A percentile compares a stretch with the other conserved stretches of the same genome.
These are phyloP conservation scores for Auriscalpium orientale DNA, from an alignment of 768 basidiomycete species.

Conservation along the genomic window DNA sequence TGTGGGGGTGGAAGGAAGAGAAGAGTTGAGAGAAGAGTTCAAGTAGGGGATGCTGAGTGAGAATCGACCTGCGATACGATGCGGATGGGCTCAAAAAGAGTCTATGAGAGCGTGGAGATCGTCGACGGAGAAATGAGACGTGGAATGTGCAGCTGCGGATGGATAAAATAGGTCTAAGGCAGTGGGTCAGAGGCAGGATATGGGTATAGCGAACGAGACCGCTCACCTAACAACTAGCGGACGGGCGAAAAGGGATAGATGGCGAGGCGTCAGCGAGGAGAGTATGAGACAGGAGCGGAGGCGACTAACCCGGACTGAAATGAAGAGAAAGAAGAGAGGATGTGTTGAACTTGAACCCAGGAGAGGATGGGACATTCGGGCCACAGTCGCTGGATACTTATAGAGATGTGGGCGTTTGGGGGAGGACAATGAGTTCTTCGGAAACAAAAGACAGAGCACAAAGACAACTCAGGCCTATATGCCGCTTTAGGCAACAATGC, in stretches of 20 bases:
- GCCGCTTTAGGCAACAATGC: conserved; percentile 20
- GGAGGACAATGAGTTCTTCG: conserved; percentile 25
- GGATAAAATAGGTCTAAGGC: not conserved
- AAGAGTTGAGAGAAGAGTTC: conserved; percentile 7
- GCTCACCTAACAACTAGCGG: not conserved
- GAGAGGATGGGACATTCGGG: conserved; percentile 2
- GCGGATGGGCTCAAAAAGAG: conserved; percentile 28
- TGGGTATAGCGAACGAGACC: not conserved
- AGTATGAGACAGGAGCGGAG: not conserved
- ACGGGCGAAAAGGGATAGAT: not conserved
- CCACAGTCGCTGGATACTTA: conserved; percentile 18
- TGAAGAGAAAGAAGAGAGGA: conserved; percentile 3
- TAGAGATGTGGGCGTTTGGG: conserved; percentile 17
- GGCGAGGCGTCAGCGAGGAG: not conserved
- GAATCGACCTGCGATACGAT: conserved; percentile 63
- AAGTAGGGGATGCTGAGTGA: conserved; percentile 7
- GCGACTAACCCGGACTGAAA: conserved; percentile 6
- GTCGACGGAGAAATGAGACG: conserved; percentile 13
- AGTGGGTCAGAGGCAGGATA: not conserved
- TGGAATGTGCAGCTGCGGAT: conserved; percentile 21
- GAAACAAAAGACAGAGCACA: conserved; percentile 23
- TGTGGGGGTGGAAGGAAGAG: conserved; percentile 6
- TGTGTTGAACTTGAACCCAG: conserved; percentile 2
- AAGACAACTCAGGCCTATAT: conserved; percentile 16
- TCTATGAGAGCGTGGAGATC: conserved; percentile 19